Base-by-base conservation (phyloP, 1,284 basidiomycete species). In the Crucibulum cyathiforme region DNA sequence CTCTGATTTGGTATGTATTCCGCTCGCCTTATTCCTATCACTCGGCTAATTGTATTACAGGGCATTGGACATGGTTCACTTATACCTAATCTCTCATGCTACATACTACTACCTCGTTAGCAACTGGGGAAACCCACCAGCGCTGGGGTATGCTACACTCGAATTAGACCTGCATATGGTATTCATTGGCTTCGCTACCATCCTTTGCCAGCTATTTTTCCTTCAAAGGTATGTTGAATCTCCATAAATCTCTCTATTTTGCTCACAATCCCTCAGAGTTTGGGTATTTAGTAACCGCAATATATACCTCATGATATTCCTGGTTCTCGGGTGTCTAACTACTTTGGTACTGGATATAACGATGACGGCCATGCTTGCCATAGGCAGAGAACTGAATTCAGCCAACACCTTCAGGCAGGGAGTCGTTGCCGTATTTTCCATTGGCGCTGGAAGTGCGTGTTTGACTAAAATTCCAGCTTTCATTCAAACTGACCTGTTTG, bases 131-230 rank as follows among this genome's bases (percentile, higher is more conserved):
- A 59, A 50, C 24, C 38, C 50, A 36, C 56, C 60, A 12, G 63
- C 58, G 7, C 58, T 64, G 13, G 46, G 45, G n/a, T 39, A 43
- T 6, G 48, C 60, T 7, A 61, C 60, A n/a, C 52, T 53, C 37
- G 56, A 56, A 50, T 36, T 64, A 10, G 36, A 54, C 24, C 48
- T 61, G 9, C 63, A 64, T 8, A 55, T 64, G 13, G 51, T 56
- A 36, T 59, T 64, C 35, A 58, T 61, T 43, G 63, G 58, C 17
- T 46, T 64, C 4, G 61, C 63, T 12, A 53, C 55, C 48, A 55
- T 61, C 17, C n/a, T 60, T 19, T 64, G 63, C 31, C 63, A 64
- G 36, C 31, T 61, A 31, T 64, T 59, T 41, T 64, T 64, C 35
- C 37, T 64, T 39, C 38, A 59, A 24, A 54, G 63, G 63, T 54